phyloP scores from a whole-genome alignment of 768 basidiomycete species.

The Pholiota molesta region DNA sequence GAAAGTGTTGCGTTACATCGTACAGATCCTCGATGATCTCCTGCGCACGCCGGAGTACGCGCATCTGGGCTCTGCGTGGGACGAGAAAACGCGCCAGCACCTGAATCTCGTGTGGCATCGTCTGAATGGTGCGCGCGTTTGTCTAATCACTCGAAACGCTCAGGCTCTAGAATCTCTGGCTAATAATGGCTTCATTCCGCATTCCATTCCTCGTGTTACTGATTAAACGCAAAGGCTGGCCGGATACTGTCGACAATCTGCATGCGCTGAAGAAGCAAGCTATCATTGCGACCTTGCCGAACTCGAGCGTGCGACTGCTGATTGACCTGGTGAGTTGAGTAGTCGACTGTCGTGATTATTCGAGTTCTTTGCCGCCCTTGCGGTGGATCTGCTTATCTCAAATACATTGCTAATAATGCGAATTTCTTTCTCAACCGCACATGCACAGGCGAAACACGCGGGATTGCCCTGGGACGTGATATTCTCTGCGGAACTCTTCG shows the following conservation, averaged over 20 bases:
- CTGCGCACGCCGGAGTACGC: slow-evolving; percentile 53
- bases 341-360: too few species aligned
- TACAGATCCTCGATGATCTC: slow-evolving; percentile 60
- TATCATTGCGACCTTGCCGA: slow-evolving; percentile 59
- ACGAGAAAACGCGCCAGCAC: slow-evolving; percentile 42
- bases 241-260: slow-evolving; percentile 54
- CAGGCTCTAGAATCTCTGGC: neutral
- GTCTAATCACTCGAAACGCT: neutral
- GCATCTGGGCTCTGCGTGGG: slow-evolving; percentile 47
- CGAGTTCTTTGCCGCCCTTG: neutral
- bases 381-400: neutral
- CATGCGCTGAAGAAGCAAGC: slow-evolving; percentile 50
- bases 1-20: neutral
- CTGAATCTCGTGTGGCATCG: slow-evolving; percentile 63
- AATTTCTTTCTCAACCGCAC: too few species aligned
- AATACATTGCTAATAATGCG: neutral
- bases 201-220: too few species aligned
- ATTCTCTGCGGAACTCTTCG: slow-evolving; percentile 62
- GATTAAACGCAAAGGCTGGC: too few species aligned
- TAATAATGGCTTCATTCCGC: neutral
- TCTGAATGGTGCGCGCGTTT: slow-evolving; percentile 40
- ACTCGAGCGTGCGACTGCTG: slow-evolving; percentile 64
- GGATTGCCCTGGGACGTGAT: slow-evolving; percentile 66
- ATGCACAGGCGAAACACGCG: slow-evolving; percentile 57
- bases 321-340: slow-evolving; percentile 54